Evolutionary conservation across 2,329 filamentous ascomycete species (phyloP).

Genomic region (Fusarium sp.): DNA sequence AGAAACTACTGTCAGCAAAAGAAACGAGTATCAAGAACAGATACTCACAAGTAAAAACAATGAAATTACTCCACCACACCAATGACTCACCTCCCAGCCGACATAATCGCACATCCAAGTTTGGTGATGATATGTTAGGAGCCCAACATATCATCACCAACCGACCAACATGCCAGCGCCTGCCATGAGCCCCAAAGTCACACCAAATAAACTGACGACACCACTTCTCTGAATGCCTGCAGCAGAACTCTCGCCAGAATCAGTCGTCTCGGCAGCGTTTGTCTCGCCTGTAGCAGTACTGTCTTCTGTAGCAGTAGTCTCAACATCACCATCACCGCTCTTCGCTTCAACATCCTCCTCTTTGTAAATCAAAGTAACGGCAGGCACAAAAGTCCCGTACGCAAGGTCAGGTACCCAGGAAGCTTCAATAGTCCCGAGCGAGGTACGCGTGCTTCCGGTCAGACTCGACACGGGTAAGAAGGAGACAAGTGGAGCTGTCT

Average conservation of each 20-base stretch:
- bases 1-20: too few species aligned
- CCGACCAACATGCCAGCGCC: slow-evolving; percentile 11
- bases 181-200: slow-evolving; percentile 4
- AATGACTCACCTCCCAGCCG: accelerated
- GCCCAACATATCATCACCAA: neutral
- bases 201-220: neutral
- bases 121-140: too few species aligned
- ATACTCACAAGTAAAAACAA: too few species aligned
- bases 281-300: neutral
- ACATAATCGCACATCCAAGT: too few species aligned
- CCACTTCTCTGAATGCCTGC: neutral
- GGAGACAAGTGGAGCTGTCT: too few species aligned
- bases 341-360: neutral
- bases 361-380: neutral
- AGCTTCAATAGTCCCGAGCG: too few species aligned
- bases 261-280: neutral
- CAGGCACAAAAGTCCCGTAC: slow-evolving; percentile 5
- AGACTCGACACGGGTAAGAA: too few species aligned
- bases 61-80: accelerated
- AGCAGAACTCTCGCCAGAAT: neutral
- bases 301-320: neutral
- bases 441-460: too few species aligned
- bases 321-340: neutral
- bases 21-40: too few species aligned
- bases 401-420: too few species aligned